phyloP scores from a whole-genome alignment of 371 early-diverging fungal species.

The Sporodiniella umbellata region DNA sequence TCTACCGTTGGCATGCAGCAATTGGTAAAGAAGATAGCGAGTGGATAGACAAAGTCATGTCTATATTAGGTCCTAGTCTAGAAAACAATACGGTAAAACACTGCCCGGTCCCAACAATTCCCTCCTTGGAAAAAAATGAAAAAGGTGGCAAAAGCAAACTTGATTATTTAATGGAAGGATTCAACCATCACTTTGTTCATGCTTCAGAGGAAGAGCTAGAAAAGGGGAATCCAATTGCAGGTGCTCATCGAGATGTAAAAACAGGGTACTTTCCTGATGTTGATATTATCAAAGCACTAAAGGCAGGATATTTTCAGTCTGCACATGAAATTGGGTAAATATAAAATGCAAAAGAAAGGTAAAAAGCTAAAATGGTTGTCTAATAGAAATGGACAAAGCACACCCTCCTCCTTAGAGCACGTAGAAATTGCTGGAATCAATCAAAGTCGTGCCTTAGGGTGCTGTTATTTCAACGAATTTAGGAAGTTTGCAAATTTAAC shows the following conservation, averaged over 20 bases:
- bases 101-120: not conserved
- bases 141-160: slow-evolving; percentile 13
- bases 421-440: slow-evolving; percentile 50
- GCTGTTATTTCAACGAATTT: slow-evolving; percentile 50
- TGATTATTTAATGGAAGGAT: slow-evolving; percentile 20
- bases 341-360: not conserved
- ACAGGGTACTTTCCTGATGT: slow-evolving; percentile 33
- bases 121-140: not conserved
- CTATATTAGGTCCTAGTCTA: slow-evolving; percentile 2
- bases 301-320: slow-evolving; percentile 25
- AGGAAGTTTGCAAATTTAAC: slow-evolving; percentile 37
- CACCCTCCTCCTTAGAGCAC: slow-evolving; percentile 36
- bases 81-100: not conserved
- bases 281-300: slow-evolving; percentile 25
- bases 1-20: slow-evolving; percentile 54
- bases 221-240: slow-evolving; percentile 36
- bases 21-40: slow-evolving; percentile 38
- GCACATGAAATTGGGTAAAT: slow-evolving; percentile 32
- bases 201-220: slow-evolving; percentile 32
- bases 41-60: slow-evolving; percentile 36
- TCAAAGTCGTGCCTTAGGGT: slow-evolving; percentile 31
- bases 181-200: slow-evolving; percentile 34
- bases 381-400: slow-evolving; percentile 39
- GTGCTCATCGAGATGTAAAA: slow-evolving; percentile 33
- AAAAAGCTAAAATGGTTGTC: not conserved